Evolutionary conservation across 2,329 filamentous ascomycete genomes (phyloP).

Genomic region (Corinectria fuckeliana): DNA sequence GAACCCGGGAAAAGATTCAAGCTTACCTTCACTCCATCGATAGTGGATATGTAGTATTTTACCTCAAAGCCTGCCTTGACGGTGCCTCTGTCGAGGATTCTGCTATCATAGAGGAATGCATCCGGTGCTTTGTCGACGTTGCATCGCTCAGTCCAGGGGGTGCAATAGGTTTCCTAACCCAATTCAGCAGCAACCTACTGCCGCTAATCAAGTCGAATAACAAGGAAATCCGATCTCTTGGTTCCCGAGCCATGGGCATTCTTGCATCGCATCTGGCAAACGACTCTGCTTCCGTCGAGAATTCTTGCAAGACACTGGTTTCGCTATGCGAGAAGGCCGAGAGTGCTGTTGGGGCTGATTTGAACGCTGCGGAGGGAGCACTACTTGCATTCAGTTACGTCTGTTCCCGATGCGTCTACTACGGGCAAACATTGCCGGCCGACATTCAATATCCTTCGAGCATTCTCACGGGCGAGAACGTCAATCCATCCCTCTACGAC

Average conservation of each 20-base stretch:
- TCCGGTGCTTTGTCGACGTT: slow-evolving; percentile 60
- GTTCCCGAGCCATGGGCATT: slow-evolving; percentile 77
- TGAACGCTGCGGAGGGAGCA: slow-evolving; percentile 55
- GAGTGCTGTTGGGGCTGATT: slow-evolving; percentile 49
- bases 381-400: slow-evolving; percentile 54
- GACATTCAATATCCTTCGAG: slow-evolving; percentile 40
- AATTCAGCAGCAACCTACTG: slow-evolving; percentile 59
- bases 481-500: slow-evolving; percentile 49
- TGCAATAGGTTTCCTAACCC: slow-evolving; percentile 56
- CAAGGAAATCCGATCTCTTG: slow-evolving; percentile 68
- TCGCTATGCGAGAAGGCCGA: slow-evolving; percentile 53
- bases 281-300: slow-evolving; percentile 40
- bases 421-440: slow-evolving; percentile 42
- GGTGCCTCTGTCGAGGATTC: slow-evolving; percentile 57
- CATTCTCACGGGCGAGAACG: slow-evolving; percentile 41
- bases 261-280: slow-evolving; percentile 70
- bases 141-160: slow-evolving; percentile 58
- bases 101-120: slow-evolving; percentile 53
- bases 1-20: slow-evolving; percentile 65
- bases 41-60: slow-evolving; percentile 47
- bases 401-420: slow-evolving; percentile 53
- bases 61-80: slow-evolving; percentile 63
- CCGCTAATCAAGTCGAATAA: slow-evolving; percentile 74
- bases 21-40: slow-evolving; percentile 56
- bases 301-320: slow-evolving; percentile 42